These are phyloP conservation scores for Stemphylium lycopersici DNA, from an alignment of 2,329 filamentous ascomycete species.

Conservation along the genomic window DNA sequence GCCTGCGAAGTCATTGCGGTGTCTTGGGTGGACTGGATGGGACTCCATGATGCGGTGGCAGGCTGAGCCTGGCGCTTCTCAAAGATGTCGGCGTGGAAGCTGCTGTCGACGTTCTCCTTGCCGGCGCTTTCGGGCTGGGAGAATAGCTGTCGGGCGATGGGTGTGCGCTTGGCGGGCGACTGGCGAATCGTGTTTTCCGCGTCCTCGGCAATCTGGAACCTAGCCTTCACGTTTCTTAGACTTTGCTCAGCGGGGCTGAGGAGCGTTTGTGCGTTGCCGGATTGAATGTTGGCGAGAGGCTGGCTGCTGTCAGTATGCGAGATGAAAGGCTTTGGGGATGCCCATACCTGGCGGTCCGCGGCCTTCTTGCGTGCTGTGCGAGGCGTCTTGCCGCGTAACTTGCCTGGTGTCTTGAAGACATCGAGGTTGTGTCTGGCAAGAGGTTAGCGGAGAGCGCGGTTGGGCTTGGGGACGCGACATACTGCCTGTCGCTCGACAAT, in stretches of 20 bases:
- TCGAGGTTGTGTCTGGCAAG: constrained; percentile 79
- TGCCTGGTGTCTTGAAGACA: constrained; percentile 93
- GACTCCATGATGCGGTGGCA: constrained; percentile 41
- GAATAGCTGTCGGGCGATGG: constrained; percentile 38
- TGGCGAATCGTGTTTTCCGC: constrained; percentile 40
- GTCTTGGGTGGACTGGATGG: constrained; percentile 37
- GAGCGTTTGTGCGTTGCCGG: constrained; percentile 48
- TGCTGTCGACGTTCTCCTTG: constrained; percentile 37
- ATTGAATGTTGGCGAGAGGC: constrained; percentile 58
- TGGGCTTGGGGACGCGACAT: constrained; percentile 51
- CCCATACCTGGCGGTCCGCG: constrained; percentile 68
- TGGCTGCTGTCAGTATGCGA: constrained; percentile 38
- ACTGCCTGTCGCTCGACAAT: constrained; percentile 87
- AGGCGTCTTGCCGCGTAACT: constrained; percentile 80
- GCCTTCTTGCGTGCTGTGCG: constrained; percentile 69
- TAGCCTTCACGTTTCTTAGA: constrained; percentile 60
- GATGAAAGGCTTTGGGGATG: constrained; percentile 53
- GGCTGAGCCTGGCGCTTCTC: constrained; percentile 51
- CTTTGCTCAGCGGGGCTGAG: constrained; percentile 62
- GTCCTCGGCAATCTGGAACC: constrained; percentile 67
- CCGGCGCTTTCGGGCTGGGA: constrained; percentile 31
- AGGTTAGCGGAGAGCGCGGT: constrained; percentile 31
- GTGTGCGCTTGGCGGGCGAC: constrained; percentile 36
- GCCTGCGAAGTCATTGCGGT: constrained; percentile 35
- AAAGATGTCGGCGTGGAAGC: constrained; percentile 25